Evolutionary conservation across 257 asterid species (phyloP), one percentile per base, ranked within the genome.

Genomic region (Haberlea rhodopensis): DNA sequence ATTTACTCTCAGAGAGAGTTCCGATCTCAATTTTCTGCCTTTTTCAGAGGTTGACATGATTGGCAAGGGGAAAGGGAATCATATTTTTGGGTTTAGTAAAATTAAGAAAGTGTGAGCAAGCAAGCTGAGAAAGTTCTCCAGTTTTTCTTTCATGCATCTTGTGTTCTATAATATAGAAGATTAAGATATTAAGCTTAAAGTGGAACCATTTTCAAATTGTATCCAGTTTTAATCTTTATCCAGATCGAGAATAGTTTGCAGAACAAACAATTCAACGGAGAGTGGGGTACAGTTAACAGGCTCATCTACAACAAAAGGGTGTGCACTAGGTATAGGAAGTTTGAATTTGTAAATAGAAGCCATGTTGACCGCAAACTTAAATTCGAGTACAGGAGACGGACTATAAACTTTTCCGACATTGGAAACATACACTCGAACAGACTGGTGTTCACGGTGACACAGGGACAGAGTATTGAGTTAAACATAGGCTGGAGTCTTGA

Each of bases 301-400:
- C 21, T 57, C 15, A 13, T 2, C 62, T 13, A 6, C 20, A 22
- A 37, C 24, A 28, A 28, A 15, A 13, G 31, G 31, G 31, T 56
- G 18, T 31, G 5, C 19, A 20, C 8, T n/a, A 57, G 3, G 46
- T 8, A 6, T 22, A 26, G 13, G 16, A 28, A 56, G 18, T 37
- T 37, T 3, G 48, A 37, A 29, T 6, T 29, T 29, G 10, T 1
- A 7, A 29, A 25, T 57, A 57, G 34, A 57, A n/a, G 13, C 6
- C 52, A 29, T 29, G 10, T 34, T 18, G 25, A 53, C 31, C 2
- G 37, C 55, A 23, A 60, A 28, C 23, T 53, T 46, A 23, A 49
- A 32, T 13, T 20, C 56, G 31, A 25, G 28, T 68, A 53, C 26
- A 63, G 22, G 53, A 21, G 32, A 34, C 58, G 15, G 15, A 62